Evolutionary conservation across 2,329 filamentous ascomycete genomes (phyloP).

Genomic region (Colletotrichum aenigma): DNA sequence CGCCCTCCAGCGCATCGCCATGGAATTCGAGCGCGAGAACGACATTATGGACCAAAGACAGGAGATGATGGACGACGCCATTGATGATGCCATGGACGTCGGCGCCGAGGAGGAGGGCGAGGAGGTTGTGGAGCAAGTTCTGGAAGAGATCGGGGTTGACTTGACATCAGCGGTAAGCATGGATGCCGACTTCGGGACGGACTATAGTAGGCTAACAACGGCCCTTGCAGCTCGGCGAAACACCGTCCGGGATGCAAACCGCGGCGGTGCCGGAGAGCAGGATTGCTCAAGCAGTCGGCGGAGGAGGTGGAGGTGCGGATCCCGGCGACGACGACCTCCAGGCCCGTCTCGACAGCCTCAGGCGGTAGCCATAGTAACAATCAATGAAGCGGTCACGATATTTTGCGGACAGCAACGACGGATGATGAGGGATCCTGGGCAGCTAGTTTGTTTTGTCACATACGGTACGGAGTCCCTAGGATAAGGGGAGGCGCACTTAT

Average conservation of each 20-base stretch:
- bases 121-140: constrained; percentile 93
- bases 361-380: constrained; percentile 46
- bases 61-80: constrained; percentile 99
- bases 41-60: constrained; percentile 99
- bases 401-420: background rate
- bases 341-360: constrained; percentile 87
- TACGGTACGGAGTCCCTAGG: background rate
- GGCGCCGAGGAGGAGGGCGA: constrained; percentile 93
- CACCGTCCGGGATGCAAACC: constrained; percentile 82
- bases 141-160: constrained; percentile 97
- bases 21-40: constrained; percentile 99
- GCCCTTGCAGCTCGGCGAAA: constrained; percentile 78
- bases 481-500: constrained; percentile 13
- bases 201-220: constrained; percentile 26
- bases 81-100: constrained; percentile 94
- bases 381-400: background rate
- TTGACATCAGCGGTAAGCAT: constrained; percentile 80
- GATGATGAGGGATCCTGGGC: background rate
- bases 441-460: constrained; percentile 18
- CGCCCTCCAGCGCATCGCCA: constrained; percentile 91
- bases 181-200: background rate
- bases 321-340: constrained; percentile 91
- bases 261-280: constrained; percentile 73
- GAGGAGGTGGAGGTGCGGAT: constrained; percentile 60
- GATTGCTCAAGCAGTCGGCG: constrained; percentile 86